Evolutionary conservation across 129 eudicot genomes (phyloP).

Genomic region (Pseudognaphalium luteoalbum): DNA sequence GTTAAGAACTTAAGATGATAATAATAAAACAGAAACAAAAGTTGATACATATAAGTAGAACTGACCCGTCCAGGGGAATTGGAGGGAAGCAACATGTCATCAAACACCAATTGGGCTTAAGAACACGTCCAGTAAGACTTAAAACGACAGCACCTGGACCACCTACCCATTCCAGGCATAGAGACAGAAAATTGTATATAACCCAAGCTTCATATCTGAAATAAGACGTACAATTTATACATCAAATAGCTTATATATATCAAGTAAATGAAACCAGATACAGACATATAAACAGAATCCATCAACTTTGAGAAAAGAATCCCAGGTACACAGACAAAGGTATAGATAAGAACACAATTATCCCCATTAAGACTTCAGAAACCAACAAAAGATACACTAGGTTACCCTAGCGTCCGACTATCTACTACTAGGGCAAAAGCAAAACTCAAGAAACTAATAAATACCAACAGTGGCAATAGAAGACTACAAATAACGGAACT

Average conservation of each 20-base stretch:
- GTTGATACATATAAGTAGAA: slow-evolving; percentile 1
- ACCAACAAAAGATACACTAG: neutral
- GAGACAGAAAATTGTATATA: slow-evolving; percentile 80
- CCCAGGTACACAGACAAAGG: neutral
- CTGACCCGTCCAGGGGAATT: slow-evolving; percentile 87
- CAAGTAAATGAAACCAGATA: slow-evolving; percentile 1
- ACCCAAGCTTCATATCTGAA: slow-evolving; percentile 99
- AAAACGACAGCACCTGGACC: slow-evolving; percentile 98
- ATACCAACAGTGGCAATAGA: no score
- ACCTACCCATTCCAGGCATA: slow-evolving; percentile 98
- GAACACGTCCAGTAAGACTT: slow-evolving; percentile 74
- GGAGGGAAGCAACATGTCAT: slow-evolving; percentile 96
- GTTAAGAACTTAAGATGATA: no score
- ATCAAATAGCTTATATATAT: neutral
- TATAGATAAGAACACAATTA: neutral
- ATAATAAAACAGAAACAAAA: neutral
- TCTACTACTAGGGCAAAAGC: neutral
- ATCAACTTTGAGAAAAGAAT: neutral
- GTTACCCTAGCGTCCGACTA: neutral
- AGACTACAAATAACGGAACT: no score
- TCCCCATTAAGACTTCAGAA: neutral
- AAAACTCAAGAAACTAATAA: neutral
- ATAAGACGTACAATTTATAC: slow-evolving; percentile 5
- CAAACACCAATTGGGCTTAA: slow-evolving; percentile 76
- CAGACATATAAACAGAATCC: slow-evolving; percentile 17